phyloP scores from a whole-genome alignment of 768 basidiomycete genomes.

The Trametes coccinea region DNA sequence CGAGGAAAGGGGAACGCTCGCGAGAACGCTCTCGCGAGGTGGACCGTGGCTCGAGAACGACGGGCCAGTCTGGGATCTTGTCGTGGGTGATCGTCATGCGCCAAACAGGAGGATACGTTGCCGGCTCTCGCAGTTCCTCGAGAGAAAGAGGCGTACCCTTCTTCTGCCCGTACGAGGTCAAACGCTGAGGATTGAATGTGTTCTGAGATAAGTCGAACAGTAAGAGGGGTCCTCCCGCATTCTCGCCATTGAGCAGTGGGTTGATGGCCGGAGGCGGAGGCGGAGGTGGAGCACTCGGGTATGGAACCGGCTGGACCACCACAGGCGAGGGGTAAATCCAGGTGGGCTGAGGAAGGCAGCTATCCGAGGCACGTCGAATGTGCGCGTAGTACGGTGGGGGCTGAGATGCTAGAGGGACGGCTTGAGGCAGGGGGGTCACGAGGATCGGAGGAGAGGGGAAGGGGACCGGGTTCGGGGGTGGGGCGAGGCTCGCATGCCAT shows the following conservation, averaged over 20 bases:
- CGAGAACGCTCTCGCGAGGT: conserved; percentile 18
- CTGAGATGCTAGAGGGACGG: conserved; percentile 17
- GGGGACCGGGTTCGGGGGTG: conserved; percentile 26
- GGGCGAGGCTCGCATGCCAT: conserved; percentile 28
- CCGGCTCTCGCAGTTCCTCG: conserved; percentile 51
- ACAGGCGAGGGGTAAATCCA: conserved; percentile 23
- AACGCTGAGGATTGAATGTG: conserved; percentile 45
- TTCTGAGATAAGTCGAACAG: conserved; percentile 57
- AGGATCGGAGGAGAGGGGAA: conserved; percentile 31
- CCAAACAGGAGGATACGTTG: conserved; percentile 55
- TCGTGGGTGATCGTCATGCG: conserved; percentile 61
- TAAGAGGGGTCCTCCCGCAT: conserved; percentile 42
- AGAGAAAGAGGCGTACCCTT: conserved; percentile 35
- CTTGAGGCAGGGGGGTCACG: conserved; percentile 24
- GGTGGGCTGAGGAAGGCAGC: conserved; percentile 24
- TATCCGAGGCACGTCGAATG: conserved; percentile 28
- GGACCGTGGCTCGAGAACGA: conserved; percentile 44
- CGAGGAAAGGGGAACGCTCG: conserved; percentile 22
- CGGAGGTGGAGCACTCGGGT: conserved; percentile 12
- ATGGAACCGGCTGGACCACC: conserved; percentile 21
- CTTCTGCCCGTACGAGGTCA: conserved; percentile 41
- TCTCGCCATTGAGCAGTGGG: conserved; percentile 56
- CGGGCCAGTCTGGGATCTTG: conserved; percentile 58
- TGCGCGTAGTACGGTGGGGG: conserved; percentile 19
- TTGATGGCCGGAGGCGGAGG: conserved; percentile 35